Base-by-base conservation (phyloP, 345 rosid genomes). In the Populus tremula region DNA sequence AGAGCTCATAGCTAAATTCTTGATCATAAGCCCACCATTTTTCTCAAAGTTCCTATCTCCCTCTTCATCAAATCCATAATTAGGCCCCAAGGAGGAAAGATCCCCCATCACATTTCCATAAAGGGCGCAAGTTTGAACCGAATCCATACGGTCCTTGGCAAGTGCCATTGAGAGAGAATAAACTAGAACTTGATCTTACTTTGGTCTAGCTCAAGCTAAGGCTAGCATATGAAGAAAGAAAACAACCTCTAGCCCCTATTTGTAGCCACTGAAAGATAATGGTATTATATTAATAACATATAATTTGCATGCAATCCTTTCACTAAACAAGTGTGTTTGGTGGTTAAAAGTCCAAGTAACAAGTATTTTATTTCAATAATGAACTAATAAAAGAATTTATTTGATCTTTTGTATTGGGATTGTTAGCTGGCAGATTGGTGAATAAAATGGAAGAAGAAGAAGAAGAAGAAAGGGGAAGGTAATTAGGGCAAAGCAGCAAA, bases 371-470 rank as follows among this genome's bases (percentile, higher is more conserved):
- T 54, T 72, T 53, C 70, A 59, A 71, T 67, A 74, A 73, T 54
- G 71, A 79, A 67, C 12, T 64, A 36, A 71, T 39, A 16, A 23
- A 49, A 17, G 18, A 31, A 41, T 62, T 50, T n/a, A 79, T 70
- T 66, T 69, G 41, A 36, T 72, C 41, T 80, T 80, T 43, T 72
- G 82, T 38, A 83, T 82, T 54, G 87, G 85, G 84, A 85, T 80
- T 84, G 88, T 84, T 83, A 79, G 90, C 90, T 90, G 91, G 90
- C 88, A 78, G 74, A 70, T n/a, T n/a, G 77, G 62, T 73, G 70
- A 64, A 77, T 80, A 73, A 27, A 21, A 56, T 69, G 43, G 73
- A 74, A 11, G 36, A 53, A 39, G 59, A 36, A 23, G 12, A 27
- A 10, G 59, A 45, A 68, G 35, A 79, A 56, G 76, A 67, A 25